Base-by-base conservation (phyloP, 768 basidiomycete genomes). In the Mycena alexandri region DNA sequence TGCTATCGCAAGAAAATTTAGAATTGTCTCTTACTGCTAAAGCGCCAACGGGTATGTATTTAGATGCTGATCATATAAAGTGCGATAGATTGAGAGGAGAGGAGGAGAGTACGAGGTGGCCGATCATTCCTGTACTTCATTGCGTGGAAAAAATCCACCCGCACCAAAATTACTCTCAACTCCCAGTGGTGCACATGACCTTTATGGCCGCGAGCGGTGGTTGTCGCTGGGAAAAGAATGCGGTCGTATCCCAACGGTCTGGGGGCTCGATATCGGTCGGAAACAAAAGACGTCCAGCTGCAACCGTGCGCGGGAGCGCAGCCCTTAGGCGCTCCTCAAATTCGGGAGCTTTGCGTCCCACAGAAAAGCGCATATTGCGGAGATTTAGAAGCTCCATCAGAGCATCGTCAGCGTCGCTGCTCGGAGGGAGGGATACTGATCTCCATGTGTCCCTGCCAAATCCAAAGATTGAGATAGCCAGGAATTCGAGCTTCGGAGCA, bases 241-340 rank as follows among this genome's bases (percentile, higher is more conserved):
- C 29, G 29, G 29, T 29, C 29, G 29, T 29, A 29, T 29, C 29
- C 29, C 47, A 48, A 48, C 47, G 47, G 47, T 48, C 47, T 48
- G 47, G 47, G 44, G 47, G 47, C 47, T 48, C 21, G 51, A 33
- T 52, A 36, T 52, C 51, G 34, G 29, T 52, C 29, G 51, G 51
- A 52, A 52, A 52, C 25, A 29, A 52, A 52, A 52, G 29, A 52
- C 10, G 51, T 52, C 51, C 51, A 52, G 51, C 51, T 52, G 51
- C 51, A 52, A 52, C 51, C 51, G 51, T 33, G 51, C 51, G 51
- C 34, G 51, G 51, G 51, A 52, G 51, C 51, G 51, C 51, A 52
- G 51, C 51, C 19, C 51, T 52, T 52, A 52, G 51, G 51, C 51
- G 29, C 51, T 52, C 51, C 51, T 52, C 51, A 34, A 52, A 52